These are phyloP conservation scores for Zymoseptoria tritici DNA, from an alignment of 2,329 filamentous ascomycete genomes.

Conservation along the genomic window DNA sequence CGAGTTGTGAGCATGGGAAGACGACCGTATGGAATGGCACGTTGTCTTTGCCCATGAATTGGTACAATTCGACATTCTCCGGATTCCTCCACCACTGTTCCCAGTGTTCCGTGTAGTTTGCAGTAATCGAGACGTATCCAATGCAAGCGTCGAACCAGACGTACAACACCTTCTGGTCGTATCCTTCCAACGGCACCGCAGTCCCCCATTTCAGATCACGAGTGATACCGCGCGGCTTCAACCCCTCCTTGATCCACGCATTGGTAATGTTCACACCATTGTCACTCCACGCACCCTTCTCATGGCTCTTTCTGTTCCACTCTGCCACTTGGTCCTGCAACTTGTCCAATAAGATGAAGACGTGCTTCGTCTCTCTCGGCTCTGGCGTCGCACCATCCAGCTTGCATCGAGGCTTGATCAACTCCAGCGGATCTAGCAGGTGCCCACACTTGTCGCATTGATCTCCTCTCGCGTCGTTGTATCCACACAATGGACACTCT, in stretches of 20 bases:
- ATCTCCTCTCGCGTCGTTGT: constrained; percentile 46
- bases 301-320: constrained; percentile 68
- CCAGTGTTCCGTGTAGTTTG: constrained; percentile 82
- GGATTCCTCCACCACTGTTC: constrained; percentile 92
- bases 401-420: constrained; percentile 86
- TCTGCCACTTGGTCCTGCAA: constrained; percentile 67
- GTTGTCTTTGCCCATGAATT: constrained; percentile 94
- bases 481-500: constrained; percentile 62
- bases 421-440: constrained; percentile 44
- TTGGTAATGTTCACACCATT: constrained; percentile 72
- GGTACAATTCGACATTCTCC: constrained; percentile 78
- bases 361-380: constrained; percentile 75
- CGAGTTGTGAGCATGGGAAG: constrained; percentile 81
- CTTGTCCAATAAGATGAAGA: constrained; percentile 80
- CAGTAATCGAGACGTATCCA: constrained; percentile 91
- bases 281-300: constrained; percentile 66
- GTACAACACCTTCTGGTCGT: constrained; percentile 76
- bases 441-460: constrained; percentile 48
- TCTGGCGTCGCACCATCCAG: constrained; percentile 77
- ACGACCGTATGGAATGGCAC: constrained; percentile 84
- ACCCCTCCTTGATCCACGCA: constrained; percentile 73
- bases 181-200: constrained; percentile 52
- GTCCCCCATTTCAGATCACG: constrained; percentile 88
- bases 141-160: constrained; percentile 92
- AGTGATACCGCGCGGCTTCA: constrained; percentile 83